phyloP scores from a whole-genome alignment of 2,329 filamentous ascomycete genomes.

The Sclerotinia minor region DNA sequence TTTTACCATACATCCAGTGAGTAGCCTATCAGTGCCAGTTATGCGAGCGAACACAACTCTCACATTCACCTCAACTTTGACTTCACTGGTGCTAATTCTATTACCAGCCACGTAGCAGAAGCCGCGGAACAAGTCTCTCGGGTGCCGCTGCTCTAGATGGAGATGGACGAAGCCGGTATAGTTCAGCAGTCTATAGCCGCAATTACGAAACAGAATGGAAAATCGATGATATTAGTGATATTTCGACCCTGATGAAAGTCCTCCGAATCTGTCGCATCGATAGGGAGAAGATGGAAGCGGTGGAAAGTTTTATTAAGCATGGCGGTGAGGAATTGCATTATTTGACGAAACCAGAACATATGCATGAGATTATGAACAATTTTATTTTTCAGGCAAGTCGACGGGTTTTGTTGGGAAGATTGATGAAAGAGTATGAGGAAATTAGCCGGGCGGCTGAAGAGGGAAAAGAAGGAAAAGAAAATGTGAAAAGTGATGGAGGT shows the following conservation, averaged over 20 bases:
- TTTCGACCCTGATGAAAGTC: slow-evolving; percentile 62
- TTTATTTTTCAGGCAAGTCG: slow-evolving; percentile 90
- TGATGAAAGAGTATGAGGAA: slow-evolving; percentile 65
- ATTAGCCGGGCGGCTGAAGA: slow-evolving; percentile 50
- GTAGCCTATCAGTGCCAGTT: slow-evolving; percentile 39
- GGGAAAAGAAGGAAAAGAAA: slow-evolving; percentile 37
- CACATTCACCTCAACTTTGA: too few species aligned
- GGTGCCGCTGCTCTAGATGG: slow-evolving; percentile 23
- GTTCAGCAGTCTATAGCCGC: slow-evolving; percentile 37
- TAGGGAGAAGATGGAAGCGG: slow-evolving; percentile 82
- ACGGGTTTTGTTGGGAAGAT: slow-evolving; percentile 68
- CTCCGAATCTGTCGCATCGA: slow-evolving; percentile 76
- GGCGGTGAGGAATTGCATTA: slow-evolving; percentile 74
- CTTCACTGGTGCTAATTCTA: neutral
- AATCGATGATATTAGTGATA: slow-evolving; percentile 58
- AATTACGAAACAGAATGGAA: slow-evolving; percentile 47
- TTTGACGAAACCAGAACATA: slow-evolving; percentile 63
- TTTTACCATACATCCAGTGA: slow-evolving; percentile 68
- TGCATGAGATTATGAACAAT: slow-evolving; percentile 81
- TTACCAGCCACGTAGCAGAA: slow-evolving; percentile 45
- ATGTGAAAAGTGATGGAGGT: slow-evolving; percentile 13
- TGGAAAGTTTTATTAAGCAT: slow-evolving; percentile 78
- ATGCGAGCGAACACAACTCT: neutral
- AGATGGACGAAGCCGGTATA: slow-evolving; percentile 28
- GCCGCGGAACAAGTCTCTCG: slow-evolving; percentile 40